Evolutionary conservation across 1,284 basidiomycete species (phyloP).

Genomic region (Sphaerobolus stellatus): DNA sequence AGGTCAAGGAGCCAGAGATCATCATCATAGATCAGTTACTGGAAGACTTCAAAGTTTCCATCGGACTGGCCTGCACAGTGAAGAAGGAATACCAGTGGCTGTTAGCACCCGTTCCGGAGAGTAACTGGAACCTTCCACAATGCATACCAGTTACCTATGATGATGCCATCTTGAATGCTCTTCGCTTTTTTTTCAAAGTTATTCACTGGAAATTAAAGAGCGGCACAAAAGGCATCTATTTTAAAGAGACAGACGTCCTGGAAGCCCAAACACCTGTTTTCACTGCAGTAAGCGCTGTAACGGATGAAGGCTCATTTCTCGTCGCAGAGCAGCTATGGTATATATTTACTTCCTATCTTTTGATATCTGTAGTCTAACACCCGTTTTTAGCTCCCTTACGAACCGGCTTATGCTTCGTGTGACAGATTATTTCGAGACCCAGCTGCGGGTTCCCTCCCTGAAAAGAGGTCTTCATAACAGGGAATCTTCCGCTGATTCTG

Average conservation of each 20-base stretch:
- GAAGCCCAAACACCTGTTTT: conserved; percentile 97
- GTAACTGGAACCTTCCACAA: conserved; percentile 86
- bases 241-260: conserved; percentile 96
- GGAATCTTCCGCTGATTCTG: conserved; percentile 2
- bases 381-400: conserved; percentile 65
- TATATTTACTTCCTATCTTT: conserved; percentile 19
- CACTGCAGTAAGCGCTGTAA: conserved; percentile 88
- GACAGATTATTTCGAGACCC: conserved; percentile 91
- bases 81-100: conserved; percentile 94
- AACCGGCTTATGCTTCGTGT: conserved; percentile 90
- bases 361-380: not conserved
- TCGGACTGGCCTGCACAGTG: conserved; percentile 91
- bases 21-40: conserved; percentile 95
- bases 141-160: conserved; percentile 92
- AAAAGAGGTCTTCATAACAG: conserved; percentile 13
- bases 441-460: conserved; percentile 72
- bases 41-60: conserved; percentile 89
- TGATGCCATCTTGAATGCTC: conserved; percentile 81
- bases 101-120: conserved; percentile 79
- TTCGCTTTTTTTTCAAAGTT: conserved; percentile 90
- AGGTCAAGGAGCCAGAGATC: conserved; percentile 85
- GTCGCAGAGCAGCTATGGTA: conserved; percentile 96
- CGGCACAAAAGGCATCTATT: conserved; percentile 88
- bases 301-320: conserved; percentile 85
- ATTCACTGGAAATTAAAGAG: conserved; percentile 96